phyloP scores from a whole-genome alignment of 2,329 filamentous ascomycete genomes.

The Clonostachys chloroleuca region DNA sequence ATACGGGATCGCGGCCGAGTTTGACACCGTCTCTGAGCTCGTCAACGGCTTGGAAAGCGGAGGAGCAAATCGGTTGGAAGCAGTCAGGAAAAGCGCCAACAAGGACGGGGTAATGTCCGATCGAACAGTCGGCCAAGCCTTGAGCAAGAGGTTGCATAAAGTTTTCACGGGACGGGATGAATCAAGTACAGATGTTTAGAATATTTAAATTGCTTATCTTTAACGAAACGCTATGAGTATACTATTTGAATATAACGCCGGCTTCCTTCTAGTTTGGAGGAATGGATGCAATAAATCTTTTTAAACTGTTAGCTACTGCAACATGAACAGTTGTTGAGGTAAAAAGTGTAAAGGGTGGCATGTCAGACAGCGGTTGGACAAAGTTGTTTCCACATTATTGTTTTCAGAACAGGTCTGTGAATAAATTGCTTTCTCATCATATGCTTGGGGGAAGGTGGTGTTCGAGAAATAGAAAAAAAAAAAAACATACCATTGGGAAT shows the following conservation, averaged over 20 bases:
- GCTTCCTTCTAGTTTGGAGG: too few species aligned
- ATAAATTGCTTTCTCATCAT: conserved; percentile 66
- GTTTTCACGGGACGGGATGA: conserved; percentile 56
- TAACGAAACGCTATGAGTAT: neutral
- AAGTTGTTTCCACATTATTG: conserved; percentile 62
- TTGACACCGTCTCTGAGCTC: conserved; percentile 51
- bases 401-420: conserved; percentile 85
- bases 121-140: conserved; percentile 47
- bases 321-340: neutral
- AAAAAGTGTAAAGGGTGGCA: neutral
- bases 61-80: conserved; percentile 59
- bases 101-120: conserved; percentile 53
- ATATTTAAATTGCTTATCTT: conserved; percentile 16
- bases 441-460: conserved; percentile 11
- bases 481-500: conserved; percentile 29
- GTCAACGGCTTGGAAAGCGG: conserved; percentile 51
- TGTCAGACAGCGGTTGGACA: conserved; percentile 83
- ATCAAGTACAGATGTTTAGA: conserved; percentile 43
- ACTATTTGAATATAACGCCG: too few species aligned
- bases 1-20: conserved; percentile 61
- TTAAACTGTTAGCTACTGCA: too few species aligned
- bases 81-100: conserved; percentile 53
- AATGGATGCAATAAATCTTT: too few species aligned
- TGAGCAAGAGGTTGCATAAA: conserved; percentile 55
- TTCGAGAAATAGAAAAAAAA: conserved; percentile 6